Percentiles rank a stretch among this genome's conserved stretches.
These are phyloP conservation scores for Cavenderia fasciculata DNA, from an alignment of 78 protist species.

Conservation along the genomic window DNA sequence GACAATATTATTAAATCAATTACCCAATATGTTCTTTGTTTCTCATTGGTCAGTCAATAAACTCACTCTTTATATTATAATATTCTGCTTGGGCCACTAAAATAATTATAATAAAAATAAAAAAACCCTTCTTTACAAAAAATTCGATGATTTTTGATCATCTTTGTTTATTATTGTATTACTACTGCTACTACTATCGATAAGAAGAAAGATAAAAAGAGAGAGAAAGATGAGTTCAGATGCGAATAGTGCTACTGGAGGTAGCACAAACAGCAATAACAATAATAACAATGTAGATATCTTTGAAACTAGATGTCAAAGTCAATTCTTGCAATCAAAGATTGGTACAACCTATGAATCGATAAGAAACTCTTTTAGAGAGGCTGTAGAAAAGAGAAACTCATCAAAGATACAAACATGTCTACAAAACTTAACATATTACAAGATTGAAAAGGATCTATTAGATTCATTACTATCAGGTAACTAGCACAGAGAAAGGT, in stretches of 20 bases:
- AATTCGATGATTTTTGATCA: no score
- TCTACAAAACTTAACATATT: slow-evolving; percentile 59
- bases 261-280: neutral
- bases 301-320: slow-evolving; percentile 24
- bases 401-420: slow-evolving; percentile 40
- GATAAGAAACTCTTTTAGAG: slow-evolving; percentile 38
- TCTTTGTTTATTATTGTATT: no score
- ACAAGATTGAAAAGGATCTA: slow-evolving; percentile 60
- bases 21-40: no score
- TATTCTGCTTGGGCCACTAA: no score
- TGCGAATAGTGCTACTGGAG: neutral
- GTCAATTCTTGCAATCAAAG: slow-evolving; percentile 55
- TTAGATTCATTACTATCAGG: slow-evolving; percentile 29
- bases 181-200: no score
- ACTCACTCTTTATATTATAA: no score
- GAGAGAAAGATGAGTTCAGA: no score
- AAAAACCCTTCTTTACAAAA: no score
- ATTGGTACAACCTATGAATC: slow-evolving; percentile 43
- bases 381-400: slow-evolving; percentile 57
- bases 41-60: no score
- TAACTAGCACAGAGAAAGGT: neutral
- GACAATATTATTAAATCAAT: no score
- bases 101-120: no score
- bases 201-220: no score
- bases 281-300: neutral